Evolutionary conservation across 495 filamentous ascomycete species (phyloP), one percentile per base, ranked within the genome.

Genomic region (Penicillium malachiteum): DNA sequence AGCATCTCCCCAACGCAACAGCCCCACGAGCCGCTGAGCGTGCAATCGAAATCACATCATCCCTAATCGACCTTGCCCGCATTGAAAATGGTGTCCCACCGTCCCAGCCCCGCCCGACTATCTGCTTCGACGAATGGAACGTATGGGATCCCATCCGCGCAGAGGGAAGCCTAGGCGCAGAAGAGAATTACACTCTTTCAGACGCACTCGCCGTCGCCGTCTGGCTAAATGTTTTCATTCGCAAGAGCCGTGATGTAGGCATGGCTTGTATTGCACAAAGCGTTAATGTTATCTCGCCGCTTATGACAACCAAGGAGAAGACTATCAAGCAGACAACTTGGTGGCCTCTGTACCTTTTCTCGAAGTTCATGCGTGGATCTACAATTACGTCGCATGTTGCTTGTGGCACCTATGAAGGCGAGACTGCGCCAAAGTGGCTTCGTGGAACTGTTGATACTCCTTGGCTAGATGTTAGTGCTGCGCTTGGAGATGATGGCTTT

Each of bases 121-220:
- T 92, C 67, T 91, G 88, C 70, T 91, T 91, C 66, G 89, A 92
- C 67, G 88, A 91, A 68, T 91, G 89, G 88, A 90, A 92, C 69
- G 87, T 91, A 11, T 91, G 88, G 89, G 88, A 91, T 63, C 87
- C 87, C 7, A 74, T 80, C 37, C 81, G 88, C 21, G 88, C 89
- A 1, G 85, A 84, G 4, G 87, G 86, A 39, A 84, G 86, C 56
- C 68, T 77, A 48, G 86, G 87, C 16, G 87, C 82, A 1, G 86
- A 89, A 67, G 85, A 90, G 64, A 69, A 67, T 62, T 91, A 92
- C 69, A 90, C 86, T 0, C 79, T 91, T 13, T 88, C 84, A 1
- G 89, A 92, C 66, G 87, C 87, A 6, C 71, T 90, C 12, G 87
- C 87, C 45, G 89, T 91, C 0, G 81, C 78, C 3, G 81, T 87